Percentiles rank a stretch among this genome's conserved stretches.
Evolutionary conservation across 169 alveolate genomes (phyloP).

Genomic region (Cryptosporidium parvum): DNA sequence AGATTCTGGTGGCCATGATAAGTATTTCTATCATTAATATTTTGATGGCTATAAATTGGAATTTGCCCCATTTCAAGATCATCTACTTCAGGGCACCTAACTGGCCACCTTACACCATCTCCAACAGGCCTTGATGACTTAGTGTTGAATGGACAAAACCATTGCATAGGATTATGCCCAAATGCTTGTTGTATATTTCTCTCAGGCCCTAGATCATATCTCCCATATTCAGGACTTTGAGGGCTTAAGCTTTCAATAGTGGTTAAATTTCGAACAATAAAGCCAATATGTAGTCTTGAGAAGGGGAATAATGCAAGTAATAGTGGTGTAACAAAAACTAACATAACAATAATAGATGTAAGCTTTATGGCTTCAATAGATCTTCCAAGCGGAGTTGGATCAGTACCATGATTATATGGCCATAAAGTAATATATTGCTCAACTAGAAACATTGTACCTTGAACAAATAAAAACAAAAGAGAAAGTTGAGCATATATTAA

Average conservation of each 20-base stretch:
- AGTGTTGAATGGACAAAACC: slow-evolving; percentile 90
- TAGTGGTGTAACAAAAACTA: slow-evolving; percentile 79
- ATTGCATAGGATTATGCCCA: slow-evolving; percentile 88
- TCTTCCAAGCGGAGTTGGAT: slow-evolving; percentile 71
- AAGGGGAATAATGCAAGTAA: slow-evolving; percentile 87
- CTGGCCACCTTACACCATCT: slow-evolving; percentile 92
- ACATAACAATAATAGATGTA: slow-evolving; percentile 75
- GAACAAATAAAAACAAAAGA: slow-evolving; percentile 72
- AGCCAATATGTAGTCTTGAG: slow-evolving; percentile 86
- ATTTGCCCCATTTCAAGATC: slow-evolving; percentile 72
- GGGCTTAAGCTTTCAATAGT: slow-evolving; percentile 89
- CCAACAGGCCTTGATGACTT: slow-evolving; percentile 90
- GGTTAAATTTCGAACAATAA: slow-evolving; percentile 85
- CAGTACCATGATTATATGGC: slow-evolving; percentile 62
- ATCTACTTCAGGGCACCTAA: slow-evolving; percentile 72
- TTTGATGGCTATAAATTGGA: slow-evolving; percentile 24
- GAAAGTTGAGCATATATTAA: slow-evolving; percentile 89
- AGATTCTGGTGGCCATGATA: slow-evolving; percentile 25
- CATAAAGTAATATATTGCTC: slow-evolving; percentile 64
- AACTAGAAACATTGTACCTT: slow-evolving; percentile 44
- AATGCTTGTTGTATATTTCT: slow-evolving; percentile 87
- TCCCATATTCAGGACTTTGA: slow-evolving; percentile 83
- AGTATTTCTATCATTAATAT: slow-evolving; percentile 20
- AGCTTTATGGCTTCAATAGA: slow-evolving; percentile 70
- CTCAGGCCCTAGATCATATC: slow-evolving; percentile 88